Evolutionary conservation across 176 grass and related monocot species (phyloP), one percentile per base, ranked within the genome.

Genomic region (Juncus effusus): DNA sequence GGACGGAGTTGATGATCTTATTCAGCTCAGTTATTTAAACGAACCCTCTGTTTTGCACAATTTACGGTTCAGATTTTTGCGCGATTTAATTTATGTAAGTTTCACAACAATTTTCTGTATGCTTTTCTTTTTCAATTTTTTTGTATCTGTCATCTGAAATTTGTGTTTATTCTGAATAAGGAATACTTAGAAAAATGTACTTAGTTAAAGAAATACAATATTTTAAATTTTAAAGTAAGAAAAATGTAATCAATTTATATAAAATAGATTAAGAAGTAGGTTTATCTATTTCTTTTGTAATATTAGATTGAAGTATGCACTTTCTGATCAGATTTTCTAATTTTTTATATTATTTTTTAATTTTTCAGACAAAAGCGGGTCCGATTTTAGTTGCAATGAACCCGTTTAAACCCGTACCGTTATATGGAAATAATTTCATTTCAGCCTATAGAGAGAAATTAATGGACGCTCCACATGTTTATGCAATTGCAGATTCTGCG

Each of bases 11-110:
- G 89, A 99, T 78, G 83, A 99, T 93, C 78, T 99, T 51, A 99
- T 99, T 76, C 89, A 99, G 36, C 73, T 99, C 63, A 94, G 89
- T 79, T 99, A 90, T 74, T 68, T 99, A 77, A 89, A 99, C 77
- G 89, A 78, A 81, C 89, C 95, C 42, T 87, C 89, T 37, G 89
- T 99, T 78, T 78, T 99, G 54, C 70, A 90, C 76, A 90, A 87
- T 75, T 78, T 99, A 63, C 94, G 77, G 19, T 74, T 70, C 65
- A 78, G 94, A 84, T 90, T 84, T 68, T 90, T 83, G 42, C 82
- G 4, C 3, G 69, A 90, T 83, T 71, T 80, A 12, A 80, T 99
- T 73, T 99, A 99, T 82, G 94, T 99, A 86, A 80, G 89, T 67
- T 9, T 28, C 19, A 56, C n/a, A 66, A 67, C 66, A 40, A 28